phyloP scores from a whole-genome alignment of 129 eudicot genomes.

The Mikania micrantha region DNA sequence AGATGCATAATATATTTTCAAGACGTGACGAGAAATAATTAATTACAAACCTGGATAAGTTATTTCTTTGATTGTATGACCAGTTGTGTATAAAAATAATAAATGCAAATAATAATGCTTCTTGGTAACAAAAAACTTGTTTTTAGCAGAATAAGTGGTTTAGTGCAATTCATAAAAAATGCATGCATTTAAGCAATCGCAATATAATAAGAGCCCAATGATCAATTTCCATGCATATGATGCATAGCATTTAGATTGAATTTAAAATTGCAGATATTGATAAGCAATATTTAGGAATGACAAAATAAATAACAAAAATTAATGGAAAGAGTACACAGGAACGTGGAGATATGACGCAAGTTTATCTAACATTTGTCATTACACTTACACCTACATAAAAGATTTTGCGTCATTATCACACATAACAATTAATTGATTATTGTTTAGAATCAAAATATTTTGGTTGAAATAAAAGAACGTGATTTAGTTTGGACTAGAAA shows the following conservation, averaged over 20 bases:
- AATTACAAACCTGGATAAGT: background rate
- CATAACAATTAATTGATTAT: too few species aligned
- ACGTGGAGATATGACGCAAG: too few species aligned
- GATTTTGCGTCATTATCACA: too few species aligned
- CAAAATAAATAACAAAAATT: background rate
- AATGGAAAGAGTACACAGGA: too few species aligned
- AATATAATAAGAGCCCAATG: too few species aligned
- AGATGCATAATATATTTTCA: background rate
- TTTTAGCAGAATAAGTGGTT: background rate
- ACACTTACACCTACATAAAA: too few species aligned
- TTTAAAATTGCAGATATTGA: background rate
- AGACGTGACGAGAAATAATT: background rate
- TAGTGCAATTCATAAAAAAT: background rate
- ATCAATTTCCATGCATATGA: background rate
- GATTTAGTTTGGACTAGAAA: too few species aligned
- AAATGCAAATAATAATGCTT: background rate
- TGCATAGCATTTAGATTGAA: background rate
- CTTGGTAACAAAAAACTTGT: background rate
- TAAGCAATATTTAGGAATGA: background rate
- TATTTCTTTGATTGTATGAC: background rate
- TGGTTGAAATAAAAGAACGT: too few species aligned
- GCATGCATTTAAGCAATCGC: too few species aligned
- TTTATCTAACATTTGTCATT: too few species aligned
- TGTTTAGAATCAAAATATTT: too few species aligned
- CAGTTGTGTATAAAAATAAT: background rate